A percentile compares a stretch with the other conserved stretches of the same genome.
phyloP scores from a whole-genome alignment of 2,329 filamentous ascomycete species.

The Helicocarpus griseus region DNA sequence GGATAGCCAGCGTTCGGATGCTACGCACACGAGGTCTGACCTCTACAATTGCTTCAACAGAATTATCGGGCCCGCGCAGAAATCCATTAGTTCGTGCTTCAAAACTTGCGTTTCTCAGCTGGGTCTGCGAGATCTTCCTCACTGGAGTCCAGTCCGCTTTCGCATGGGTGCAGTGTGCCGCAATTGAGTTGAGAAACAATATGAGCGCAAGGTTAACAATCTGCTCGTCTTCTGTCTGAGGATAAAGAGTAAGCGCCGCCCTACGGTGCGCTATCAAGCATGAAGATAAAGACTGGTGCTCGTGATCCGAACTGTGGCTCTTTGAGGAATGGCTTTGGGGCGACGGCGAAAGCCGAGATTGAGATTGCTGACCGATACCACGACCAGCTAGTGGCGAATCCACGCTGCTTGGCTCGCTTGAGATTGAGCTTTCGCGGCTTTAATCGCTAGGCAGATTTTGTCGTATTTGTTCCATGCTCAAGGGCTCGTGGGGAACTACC shows the following conservation, averaged over 20 bases:
- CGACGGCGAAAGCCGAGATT: too few relatives aligned
- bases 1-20: not conserved
- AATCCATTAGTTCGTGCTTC: not conserved
- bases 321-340: too few relatives aligned
- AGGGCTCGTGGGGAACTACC: not conserved
- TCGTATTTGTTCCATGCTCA: too few relatives aligned
- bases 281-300: too few relatives aligned
- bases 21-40: not conserved
- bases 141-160: not conserved
- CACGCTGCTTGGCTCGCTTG: too few relatives aligned
- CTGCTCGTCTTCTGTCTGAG: not conserved
- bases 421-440: too few relatives aligned
- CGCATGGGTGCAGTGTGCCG: not conserved
- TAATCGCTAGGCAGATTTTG: too few relatives aligned
- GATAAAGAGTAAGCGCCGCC: not conserved
- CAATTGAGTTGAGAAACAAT: not conserved
- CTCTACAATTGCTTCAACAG: not conserved
- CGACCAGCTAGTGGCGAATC: too few relatives aligned
- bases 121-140: not conserved
- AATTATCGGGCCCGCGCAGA: not conserved
- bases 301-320: not conserved
- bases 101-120: not conserved
- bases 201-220: not conserved
- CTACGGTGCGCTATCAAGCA: too few relatives aligned
- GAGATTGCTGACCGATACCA: too few relatives aligned